Conservation (phyloP, 352 stramenopile species). For the Globisporangium canariense region DNA sequence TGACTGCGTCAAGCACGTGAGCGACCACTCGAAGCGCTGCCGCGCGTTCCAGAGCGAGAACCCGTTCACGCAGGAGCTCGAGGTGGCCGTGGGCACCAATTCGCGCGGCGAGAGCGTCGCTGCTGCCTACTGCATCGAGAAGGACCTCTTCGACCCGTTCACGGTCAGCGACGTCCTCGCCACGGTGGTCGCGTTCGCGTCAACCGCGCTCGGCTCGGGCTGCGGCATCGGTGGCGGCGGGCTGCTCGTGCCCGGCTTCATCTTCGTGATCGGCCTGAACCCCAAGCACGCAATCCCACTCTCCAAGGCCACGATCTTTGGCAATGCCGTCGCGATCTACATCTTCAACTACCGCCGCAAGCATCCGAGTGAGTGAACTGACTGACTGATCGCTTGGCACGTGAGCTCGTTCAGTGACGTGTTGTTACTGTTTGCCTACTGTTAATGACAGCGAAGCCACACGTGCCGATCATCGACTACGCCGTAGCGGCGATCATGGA, state of each 20-base stretch:
- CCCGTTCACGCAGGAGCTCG: constrained; percentile 31
- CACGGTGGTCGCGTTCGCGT: constrained; percentile 71
- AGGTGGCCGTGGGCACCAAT: constrained; percentile 30
- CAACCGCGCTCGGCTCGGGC: constrained; percentile 86
- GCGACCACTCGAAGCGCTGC: constrained; percentile 61
- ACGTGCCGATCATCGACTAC: constrained; percentile 96
- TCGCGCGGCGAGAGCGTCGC: constrained; percentile 29
- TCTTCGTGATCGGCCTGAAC: constrained; percentile 90
- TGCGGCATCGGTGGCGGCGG: constrained; percentile 93
- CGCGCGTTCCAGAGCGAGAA: constrained; percentile 35
- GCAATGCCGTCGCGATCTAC: constrained; percentile 93
- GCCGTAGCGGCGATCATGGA: constrained; percentile 99
- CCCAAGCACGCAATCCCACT: constrained; percentile 97
- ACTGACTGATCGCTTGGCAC: neutral
- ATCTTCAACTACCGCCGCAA: constrained; percentile 92
- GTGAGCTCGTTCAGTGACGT: neutral
- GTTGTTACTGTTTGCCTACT: neutral
- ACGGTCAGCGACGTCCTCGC: constrained; percentile 62
- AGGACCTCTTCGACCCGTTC: constrained; percentile 78
- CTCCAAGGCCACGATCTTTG: constrained; percentile 97
- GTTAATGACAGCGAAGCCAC: constrained; percentile 43
- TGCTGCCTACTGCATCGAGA: constrained; percentile 73
- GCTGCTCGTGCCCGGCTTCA: constrained; percentile 97
- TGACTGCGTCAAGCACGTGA: constrained; percentile 46
- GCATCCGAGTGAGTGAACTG: constrained; percentile 61